phyloP scores from a whole-genome alignment of 305 asterid species.

The Fraxinus dipetala region DNA sequence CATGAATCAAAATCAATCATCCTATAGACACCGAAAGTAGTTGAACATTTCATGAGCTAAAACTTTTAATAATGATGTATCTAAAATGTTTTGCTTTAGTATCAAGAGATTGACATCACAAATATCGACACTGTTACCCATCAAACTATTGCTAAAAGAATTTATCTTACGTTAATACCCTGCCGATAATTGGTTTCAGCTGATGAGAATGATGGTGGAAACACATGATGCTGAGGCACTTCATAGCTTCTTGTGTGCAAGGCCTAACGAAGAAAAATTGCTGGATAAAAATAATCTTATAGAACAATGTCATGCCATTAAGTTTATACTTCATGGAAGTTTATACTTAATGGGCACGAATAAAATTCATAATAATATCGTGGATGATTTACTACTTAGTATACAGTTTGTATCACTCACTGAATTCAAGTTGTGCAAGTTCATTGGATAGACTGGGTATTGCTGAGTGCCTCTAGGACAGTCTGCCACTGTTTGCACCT shows the following conservation, averaged over 20 bases:
- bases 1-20: not conserved
- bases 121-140: not conserved
- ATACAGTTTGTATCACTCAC: not conserved
- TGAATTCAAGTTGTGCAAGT: not conserved
- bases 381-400: not conserved
- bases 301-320: not conserved
- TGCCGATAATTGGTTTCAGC: conserved; percentile 1
- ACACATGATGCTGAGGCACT: not conserved
- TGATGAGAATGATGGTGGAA: not conserved
- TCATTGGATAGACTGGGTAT: not conserved
- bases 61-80: not conserved
- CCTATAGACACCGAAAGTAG: not conserved
- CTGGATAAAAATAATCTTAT: not conserved
- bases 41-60: not conserved
- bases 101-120: not conserved
- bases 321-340: not conserved
- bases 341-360: not conserved
- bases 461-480: not conserved
- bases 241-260: conserved; percentile 6
- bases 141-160: not conserved
- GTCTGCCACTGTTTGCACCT: not conserved
- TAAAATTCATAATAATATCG: not conserved
- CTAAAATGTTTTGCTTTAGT: not conserved
- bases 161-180: conserved; percentile 5
- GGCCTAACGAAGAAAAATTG: conserved; percentile 8